Evolutionary conservation across 371 early-diverging fungal genomes (phyloP).

Genomic region (Gilbertella persicaria): DNA sequence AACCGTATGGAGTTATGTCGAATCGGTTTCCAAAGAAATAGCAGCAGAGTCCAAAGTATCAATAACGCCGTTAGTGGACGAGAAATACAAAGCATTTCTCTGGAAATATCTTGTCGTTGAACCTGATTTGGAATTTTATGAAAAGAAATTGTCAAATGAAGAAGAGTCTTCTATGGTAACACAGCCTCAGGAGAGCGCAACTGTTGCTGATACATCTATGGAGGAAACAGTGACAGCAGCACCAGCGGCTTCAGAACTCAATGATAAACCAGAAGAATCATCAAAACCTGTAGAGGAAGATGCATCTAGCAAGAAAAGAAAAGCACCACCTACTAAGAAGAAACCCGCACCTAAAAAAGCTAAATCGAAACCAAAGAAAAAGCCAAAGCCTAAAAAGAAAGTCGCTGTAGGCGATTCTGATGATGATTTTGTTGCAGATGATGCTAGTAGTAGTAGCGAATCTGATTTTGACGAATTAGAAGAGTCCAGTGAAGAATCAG

Average conservation of each 20-base stretch:
- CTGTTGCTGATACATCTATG: background rate
- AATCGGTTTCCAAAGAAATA: slow-evolving; percentile 2
- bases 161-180: background rate
- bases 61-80: slow-evolving; percentile 25
- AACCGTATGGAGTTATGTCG: slow-evolving; percentile 23
- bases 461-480: slow-evolving; percentile 8
- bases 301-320: slow-evolving; percentile 1
- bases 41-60: background rate
- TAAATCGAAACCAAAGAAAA: slow-evolving; percentile 9
- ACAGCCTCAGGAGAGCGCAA: too few species aligned
- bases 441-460: slow-evolving; percentile 8
- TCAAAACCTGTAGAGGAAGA: background rate
- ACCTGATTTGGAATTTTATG: slow-evolving; percentile 20
- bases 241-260: background rate
- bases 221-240: background rate
- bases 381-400: slow-evolving; percentile 20
- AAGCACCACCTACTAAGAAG: slow-evolving; percentile 9
- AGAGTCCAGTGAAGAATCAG: background rate
- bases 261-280: background rate
- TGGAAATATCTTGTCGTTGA: slow-evolving; percentile 27
- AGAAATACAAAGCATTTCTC: slow-evolving; percentile 28
- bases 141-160: background rate
- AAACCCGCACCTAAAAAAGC: slow-evolving; percentile 10
- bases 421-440: slow-evolving; percentile 18
- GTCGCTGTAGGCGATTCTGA: slow-evolving; percentile 14